These are phyloP conservation scores for Globisporangium ultimum DNA, from an alignment of 352 stramenopile genomes.

Conservation along the genomic window DNA sequence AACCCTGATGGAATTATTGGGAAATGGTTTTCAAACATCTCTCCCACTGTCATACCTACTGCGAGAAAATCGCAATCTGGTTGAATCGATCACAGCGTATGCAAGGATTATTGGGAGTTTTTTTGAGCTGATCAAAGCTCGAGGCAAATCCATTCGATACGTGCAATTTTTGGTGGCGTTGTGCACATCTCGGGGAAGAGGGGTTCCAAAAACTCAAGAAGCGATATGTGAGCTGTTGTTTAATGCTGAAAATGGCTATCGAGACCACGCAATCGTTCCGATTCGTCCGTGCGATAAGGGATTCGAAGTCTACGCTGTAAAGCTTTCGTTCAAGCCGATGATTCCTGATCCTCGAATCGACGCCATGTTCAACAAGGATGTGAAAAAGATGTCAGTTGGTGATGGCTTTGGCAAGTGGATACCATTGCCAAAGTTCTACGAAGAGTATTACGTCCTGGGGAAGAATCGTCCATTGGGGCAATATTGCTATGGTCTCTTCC, in stretches of 20 bases:
- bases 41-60: slow-evolving; percentile 63
- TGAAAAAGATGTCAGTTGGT: slow-evolving; percentile 5
- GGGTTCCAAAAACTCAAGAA: slow-evolving; percentile 70
- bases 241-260: slow-evolving; percentile 49
- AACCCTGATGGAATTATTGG: slow-evolving; percentile 64
- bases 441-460: slow-evolving; percentile 51
- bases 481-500: slow-evolving; percentile 72
- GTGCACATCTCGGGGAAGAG: slow-evolving; percentile 54
- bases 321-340: slow-evolving; percentile 11
- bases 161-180: slow-evolving; percentile 73
- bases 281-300: slow-evolving; percentile 35
- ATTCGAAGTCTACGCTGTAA: slow-evolving; percentile 51
- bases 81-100: slow-evolving; percentile 70
- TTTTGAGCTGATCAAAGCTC: slow-evolving; percentile 68
- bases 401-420: slow-evolving; percentile 34
- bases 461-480: slow-evolving; percentile 47
- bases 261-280: slow-evolving; percentile 52
- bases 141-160: slow-evolving; percentile 66
- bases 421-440: slow-evolving; percentile 45
- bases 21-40: slow-evolving; percentile 70
- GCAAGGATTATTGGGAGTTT: slow-evolving; percentile 58
- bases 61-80: slow-evolving; percentile 64
- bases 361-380: slow-evolving; percentile 30
- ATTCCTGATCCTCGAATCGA: slow-evolving; percentile 29
- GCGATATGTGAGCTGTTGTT: slow-evolving; percentile 71